Percentiles rank a stretch among this genome's conserved stretches.
Conservation (phyloP, 2,329 filamentous ascomycete genomes). For the Phyllosticta capitalensis region DNA sequence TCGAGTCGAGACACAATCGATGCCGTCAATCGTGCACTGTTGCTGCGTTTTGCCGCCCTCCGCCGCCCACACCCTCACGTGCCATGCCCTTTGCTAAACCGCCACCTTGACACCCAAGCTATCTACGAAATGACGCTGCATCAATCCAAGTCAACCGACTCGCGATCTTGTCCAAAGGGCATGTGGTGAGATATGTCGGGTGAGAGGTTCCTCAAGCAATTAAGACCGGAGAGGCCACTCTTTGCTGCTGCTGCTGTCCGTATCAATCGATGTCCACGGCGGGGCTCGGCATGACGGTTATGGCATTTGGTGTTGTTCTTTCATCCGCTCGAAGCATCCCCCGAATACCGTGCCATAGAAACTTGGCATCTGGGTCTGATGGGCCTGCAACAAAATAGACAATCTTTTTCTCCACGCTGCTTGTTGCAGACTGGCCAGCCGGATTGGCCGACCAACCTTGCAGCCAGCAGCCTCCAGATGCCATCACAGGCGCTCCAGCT, state of each 20-base stretch:
- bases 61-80: constrained; percentile 3
- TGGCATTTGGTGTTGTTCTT: not conserved
- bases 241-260: not conserved
- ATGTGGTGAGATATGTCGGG: not conserved
- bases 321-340: not conserved
- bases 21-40: constrained; percentile 5
- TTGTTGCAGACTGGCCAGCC: not conserved
- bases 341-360: too few species aligned
- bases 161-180: not conserved
- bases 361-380: too few species aligned
- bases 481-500: not conserved
- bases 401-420: not conserved
- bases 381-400: not conserved
- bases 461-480: too few species aligned
- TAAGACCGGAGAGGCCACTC: not conserved
- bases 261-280: not conserved
- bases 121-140: constrained; percentile 9
- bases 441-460: too few species aligned
- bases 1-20: not conserved
- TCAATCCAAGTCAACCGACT: not conserved
- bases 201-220: not conserved
- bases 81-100: not conserved
- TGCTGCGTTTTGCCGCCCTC: constrained; percentile 8
- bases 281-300: not conserved
- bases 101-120: constrained; percentile 27